Base-by-base conservation (phyloP, 1,284 basidiomycete genomes). In the Trametes versicolor region DNA sequence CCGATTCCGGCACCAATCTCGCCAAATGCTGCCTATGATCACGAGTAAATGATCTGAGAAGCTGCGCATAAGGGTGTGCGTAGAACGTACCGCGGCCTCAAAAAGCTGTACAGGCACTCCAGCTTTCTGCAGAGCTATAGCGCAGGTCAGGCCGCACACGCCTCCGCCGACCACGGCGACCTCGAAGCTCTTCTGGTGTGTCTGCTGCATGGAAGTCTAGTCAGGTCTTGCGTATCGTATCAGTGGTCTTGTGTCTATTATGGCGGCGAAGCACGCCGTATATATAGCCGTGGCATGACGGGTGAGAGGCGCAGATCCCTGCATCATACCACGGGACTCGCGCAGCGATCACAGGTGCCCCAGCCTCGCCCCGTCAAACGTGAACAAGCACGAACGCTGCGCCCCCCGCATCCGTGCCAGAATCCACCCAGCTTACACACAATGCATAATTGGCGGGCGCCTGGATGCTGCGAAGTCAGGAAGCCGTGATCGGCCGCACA, bases 1-100 rank as follows among this genome's bases (percentile, higher is more conserved):
- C 80, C 83, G 37, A 87, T 80, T 0, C 85, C 85, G 21, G 86
- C 85, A 8, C 85, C 85, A 50, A 87, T 79, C 70, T 86, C 83
- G 27, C 78, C 79, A 63, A 85, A 85, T 56, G 78, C 76, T 4
- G 80, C 63, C 82, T 84, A 55, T 84, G 56, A 17, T 43, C 6
- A n/a, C 41, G 49, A 58, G 62, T 27, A 43, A 27, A 34, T 21
- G 41, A n/a, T 32, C 8, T 32, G 17, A 23, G 32, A 23, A 21
- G n/a, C 8, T 21, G 19, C 34, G 55, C 5, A 9, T 15, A 23
- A 12, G 17, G 8, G 25, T 15, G 15, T 2, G 7, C 27, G 23
- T 25, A 19, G 17, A 23, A 60, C 67, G 13, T 61, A 79, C 84
- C 49, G 85, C 81, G 58, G 84, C 79, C 72, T 87, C 86, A 65